Percentiles rank a stretch among this genome's conserved stretches.
Evolutionary conservation across 768 basidiomycete species (phyloP).

Genomic region (Tremella yokohamensis): DNA sequence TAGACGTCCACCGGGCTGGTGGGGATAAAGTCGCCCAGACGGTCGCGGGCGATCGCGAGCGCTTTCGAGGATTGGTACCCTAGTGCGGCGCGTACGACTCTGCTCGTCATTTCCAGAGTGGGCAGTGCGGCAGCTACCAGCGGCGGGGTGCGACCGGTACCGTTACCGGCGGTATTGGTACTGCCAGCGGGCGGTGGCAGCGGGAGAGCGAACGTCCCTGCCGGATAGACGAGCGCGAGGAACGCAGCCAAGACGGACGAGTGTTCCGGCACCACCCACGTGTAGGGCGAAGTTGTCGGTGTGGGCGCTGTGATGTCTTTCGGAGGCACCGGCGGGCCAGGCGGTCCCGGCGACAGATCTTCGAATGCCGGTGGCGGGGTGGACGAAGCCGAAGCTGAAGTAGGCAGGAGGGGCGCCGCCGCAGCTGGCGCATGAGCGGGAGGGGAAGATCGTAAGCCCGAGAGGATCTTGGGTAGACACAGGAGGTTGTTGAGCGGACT

Average conservation of each 20-base stretch:
- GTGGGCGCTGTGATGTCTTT: conserved; percentile 33
- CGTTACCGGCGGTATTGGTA: not conserved
- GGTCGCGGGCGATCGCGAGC: conserved; percentile 24
- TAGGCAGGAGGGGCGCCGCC: no score
- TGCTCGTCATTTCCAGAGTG: conserved; percentile 26
- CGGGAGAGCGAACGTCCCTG: conserved; percentile 13
- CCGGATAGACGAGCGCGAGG: conserved; percentile 41
- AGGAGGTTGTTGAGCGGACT: conserved; percentile 19
- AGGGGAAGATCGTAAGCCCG: conserved; percentile 8
- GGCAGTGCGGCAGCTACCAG: conserved; percentile 3
- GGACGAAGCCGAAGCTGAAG: not conserved
- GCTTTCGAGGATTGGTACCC: conserved; percentile 44
- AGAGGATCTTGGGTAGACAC: conserved; percentile 30
- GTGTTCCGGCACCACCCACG: conserved; percentile 41
- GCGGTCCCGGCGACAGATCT: not conserved
- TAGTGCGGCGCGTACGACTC: conserved; percentile 37
- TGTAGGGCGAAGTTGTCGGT: conserved; percentile 38
- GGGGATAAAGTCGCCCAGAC: conserved; percentile 16
- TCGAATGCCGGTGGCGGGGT: conserved; percentile 6
- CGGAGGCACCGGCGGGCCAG: conserved; percentile 15
- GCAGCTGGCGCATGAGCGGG: not conserved
- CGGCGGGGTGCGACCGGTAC: not conserved
- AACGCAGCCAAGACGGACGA: conserved; percentile 35
- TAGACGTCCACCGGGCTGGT: conserved; percentile 27
- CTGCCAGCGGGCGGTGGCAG: not conserved